Percentiles rank a stretch among this genome's conserved stretches.
Conservation (phyloP, 495 filamentous ascomycete species). For the Amphirosellinia nigrospora region DNA sequence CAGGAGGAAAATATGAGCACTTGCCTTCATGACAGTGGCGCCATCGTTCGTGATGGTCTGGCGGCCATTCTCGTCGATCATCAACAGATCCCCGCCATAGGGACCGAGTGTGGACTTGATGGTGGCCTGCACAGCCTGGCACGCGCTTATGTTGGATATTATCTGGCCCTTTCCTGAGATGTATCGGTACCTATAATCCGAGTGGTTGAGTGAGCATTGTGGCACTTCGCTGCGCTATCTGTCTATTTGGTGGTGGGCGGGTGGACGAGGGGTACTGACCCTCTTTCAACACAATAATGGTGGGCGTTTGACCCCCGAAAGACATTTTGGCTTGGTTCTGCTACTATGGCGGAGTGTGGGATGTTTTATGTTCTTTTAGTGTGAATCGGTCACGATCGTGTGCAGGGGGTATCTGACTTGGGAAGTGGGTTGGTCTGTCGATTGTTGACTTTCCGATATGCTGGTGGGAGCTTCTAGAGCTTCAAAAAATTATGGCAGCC, state of each 20-base stretch:
- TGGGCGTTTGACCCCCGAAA: conserved; percentile 97
- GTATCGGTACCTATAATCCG: conserved; percentile 80
- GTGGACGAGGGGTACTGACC: conserved; percentile 64
- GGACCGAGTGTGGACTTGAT: conserved; percentile 96
- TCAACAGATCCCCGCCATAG: conserved; percentile 93
- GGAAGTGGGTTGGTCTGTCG: background rate
- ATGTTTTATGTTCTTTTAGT: background rate
- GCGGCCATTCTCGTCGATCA: conserved; percentile 92
- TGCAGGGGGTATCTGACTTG: background rate
- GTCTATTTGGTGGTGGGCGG: conserved; percentile 18
- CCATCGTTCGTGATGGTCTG: conserved; percentile 99
- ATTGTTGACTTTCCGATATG: conserved; percentile 28
- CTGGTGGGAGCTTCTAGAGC: conserved; percentile 28
- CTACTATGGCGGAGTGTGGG: background rate
- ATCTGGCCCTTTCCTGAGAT: conserved; percentile 96
- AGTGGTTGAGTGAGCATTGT: conserved; percentile 24
- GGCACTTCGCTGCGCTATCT: background rate
- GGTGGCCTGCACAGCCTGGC: conserved; percentile 94
- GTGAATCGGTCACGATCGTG: conserved; percentile 3
- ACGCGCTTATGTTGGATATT: conserved; percentile 98
- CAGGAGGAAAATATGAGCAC: conserved; percentile 21
- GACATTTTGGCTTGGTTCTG: conserved; percentile 67
- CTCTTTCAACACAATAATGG: conserved; percentile 98
- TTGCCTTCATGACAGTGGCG: conserved; percentile 97
- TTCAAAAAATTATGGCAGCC: conserved; percentile 42